Conservation (phyloP, 176 grass and related monocot species). For the Eleusine indica region DNA sequence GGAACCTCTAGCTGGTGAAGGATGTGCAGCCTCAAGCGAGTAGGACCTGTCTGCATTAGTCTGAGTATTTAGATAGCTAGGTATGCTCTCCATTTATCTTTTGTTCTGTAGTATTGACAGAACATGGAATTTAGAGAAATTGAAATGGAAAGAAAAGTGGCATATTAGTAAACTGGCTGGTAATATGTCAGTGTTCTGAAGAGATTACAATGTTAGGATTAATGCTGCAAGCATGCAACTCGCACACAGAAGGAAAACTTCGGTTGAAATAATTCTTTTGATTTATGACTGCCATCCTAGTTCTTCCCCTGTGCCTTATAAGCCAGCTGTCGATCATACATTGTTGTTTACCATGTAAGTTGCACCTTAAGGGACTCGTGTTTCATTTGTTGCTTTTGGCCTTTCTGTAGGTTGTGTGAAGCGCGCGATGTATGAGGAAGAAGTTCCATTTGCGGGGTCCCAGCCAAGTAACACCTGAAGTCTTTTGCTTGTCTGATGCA, state of each 20-base stretch:
- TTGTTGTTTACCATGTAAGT: constrained; percentile 28
- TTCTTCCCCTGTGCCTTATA: background rate
- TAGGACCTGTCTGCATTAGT: background rate
- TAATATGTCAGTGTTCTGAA: background rate
- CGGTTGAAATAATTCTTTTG: background rate
- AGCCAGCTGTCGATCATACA: background rate
- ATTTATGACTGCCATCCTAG: background rate
- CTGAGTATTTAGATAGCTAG: constrained; percentile 50
- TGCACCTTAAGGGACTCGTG: constrained; percentile 39
- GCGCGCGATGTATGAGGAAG: constrained; percentile 30
- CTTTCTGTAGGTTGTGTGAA: constrained; percentile 50
- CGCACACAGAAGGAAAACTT: background rate
- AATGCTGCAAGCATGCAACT: background rate
- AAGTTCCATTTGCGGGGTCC: constrained; percentile 11
- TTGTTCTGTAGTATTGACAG: background rate
- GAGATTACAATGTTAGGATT: background rate
- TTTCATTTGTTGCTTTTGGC: constrained; percentile 35
- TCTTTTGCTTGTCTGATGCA: constrained; percentile 24
- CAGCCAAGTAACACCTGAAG: constrained; percentile 45
- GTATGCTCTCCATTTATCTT: background rate
- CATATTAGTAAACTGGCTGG: background rate
- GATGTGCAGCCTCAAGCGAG: constrained; percentile 46
- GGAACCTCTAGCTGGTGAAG: constrained; percentile 39
- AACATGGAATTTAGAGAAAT: background rate
- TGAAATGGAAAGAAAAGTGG: background rate